Evolutionary conservation across 306 rosid species (phyloP).

Genomic region (Hippophae tibetana): DNA sequence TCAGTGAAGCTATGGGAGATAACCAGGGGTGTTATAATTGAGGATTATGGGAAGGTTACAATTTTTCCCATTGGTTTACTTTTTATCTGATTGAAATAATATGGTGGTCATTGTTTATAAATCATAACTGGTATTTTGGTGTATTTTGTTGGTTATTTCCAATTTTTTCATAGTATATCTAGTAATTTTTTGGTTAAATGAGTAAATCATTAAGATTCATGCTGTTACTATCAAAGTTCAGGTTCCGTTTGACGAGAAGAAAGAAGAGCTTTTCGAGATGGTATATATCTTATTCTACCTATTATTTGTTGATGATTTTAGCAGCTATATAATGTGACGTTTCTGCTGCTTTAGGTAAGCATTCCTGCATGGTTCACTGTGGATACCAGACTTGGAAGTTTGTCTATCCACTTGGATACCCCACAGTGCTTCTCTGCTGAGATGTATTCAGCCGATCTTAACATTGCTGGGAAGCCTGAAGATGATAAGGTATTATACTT

Average conservation of each 20-base stretch:
- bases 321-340: constrained; percentile 18
- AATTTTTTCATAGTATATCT: constrained; percentile 17
- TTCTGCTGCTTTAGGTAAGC: constrained; percentile 65
- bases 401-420: constrained; percentile 89
- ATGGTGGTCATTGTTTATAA: constrained; percentile 14
- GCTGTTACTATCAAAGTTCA: constrained; percentile 33
- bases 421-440: constrained; percentile 97
- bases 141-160: constrained; percentile 11
- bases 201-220: constrained; percentile 12
- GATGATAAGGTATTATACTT: constrained; percentile 75
- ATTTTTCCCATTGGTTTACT: constrained; percentile 12
- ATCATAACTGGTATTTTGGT: neutral
- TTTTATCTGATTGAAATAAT: constrained; percentile 12
- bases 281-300: constrained; percentile 31
- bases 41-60: constrained; percentile 86
- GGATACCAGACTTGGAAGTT: constrained; percentile 93
- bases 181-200: neutral
- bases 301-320: constrained; percentile 16
- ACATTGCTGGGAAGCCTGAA: constrained; percentile 86
- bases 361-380: constrained; percentile 97
- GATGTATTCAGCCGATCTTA: constrained; percentile 92
- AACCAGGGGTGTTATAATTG: constrained; percentile 75
- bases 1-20: constrained; percentile 98
- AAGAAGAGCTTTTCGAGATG: constrained; percentile 91
- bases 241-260: constrained; percentile 90